A percentile compares a stretch with the other conserved stretches of the same genome.
phyloP scores from a whole-genome alignment of 495 filamentous ascomycete genomes.

The Cercophora scortea region DNA sequence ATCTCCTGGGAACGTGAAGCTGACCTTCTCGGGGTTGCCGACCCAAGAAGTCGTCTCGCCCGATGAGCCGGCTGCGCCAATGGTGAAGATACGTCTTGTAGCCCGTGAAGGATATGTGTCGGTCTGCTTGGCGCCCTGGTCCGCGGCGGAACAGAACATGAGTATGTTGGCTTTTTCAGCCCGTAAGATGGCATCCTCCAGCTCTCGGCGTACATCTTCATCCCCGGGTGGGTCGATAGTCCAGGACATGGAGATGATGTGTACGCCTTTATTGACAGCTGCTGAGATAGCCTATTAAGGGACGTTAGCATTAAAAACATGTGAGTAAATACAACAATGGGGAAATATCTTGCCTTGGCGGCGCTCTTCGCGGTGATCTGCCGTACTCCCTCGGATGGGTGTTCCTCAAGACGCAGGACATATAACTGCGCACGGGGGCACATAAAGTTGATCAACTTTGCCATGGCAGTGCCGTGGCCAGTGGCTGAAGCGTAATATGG shows the following conservation, averaged over 20 bases:
- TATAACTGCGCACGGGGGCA: constrained; percentile 29
- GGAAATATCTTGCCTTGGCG: constrained; percentile 13
- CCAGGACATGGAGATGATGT: constrained; percentile 20
- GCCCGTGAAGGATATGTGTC: constrained; percentile 10
- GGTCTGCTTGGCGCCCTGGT: constrained; percentile 10
- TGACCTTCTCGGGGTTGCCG: constrained; percentile 11
- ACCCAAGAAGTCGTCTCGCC: constrained; percentile 12
- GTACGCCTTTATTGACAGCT: constrained; percentile 10
- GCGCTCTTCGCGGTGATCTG: constrained; percentile 23
- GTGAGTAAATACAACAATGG: not conserved
- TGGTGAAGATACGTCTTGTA: constrained; percentile 11
- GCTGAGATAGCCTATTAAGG: constrained; percentile 9
- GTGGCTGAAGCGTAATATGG: constrained; percentile 25
- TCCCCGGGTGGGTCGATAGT: constrained; percentile 11
- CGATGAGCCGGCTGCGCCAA: constrained; percentile 13
- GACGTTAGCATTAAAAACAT: too few relatives aligned
- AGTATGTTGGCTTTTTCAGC: constrained; percentile 13
- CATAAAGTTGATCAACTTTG: constrained; percentile 24
- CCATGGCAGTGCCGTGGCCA: constrained; percentile 37
- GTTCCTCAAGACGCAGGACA: constrained; percentile 25
- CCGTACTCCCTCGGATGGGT: constrained; percentile 7
- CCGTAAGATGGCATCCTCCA: constrained; percentile 7
- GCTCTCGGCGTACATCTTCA: constrained; percentile 1
- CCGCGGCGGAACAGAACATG: constrained; percentile 15
- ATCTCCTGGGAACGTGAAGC: constrained; percentile 20